Base-by-base conservation (phyloP, 2,329 filamentous ascomycete genomes). In the Fusarium sp. region DNA sequence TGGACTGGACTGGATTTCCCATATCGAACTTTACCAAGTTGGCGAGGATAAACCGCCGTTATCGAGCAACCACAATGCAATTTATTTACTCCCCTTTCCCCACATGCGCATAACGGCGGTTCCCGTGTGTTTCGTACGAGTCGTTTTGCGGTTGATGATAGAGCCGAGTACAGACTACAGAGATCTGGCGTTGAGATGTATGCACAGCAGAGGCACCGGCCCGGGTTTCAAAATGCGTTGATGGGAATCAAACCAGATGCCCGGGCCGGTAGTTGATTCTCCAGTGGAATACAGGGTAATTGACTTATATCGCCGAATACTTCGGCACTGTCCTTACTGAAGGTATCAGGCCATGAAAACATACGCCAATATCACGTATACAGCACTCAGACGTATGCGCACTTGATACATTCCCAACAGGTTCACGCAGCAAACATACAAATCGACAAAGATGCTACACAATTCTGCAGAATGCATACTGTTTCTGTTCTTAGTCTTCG, bases 31-130 rank as follows among this genome's bases (percentile, higher is more conserved):
- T 39, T 41, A 65, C 63, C 57, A 32, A 59, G 48, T 47, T 60
- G 54, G 67, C 66, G 65, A 75, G 68, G 75, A 70, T 71, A 68
- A 74, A 66, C 72, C 58, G 64, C 67, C 62, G 65, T 62, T 39
- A 28, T 66, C 24, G 42, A 63, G 20, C 57, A 75, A 66, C 72
- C 68, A 74, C 71, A 47, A 41, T 54, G 38, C 54, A 61, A 39
- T 26, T 36, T 30, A 39, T 20, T 51, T 62, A 47, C 58, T 22
- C 38, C n/a, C n/a, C 34, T 17, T 44, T 60, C 69, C 63, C 65
- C 52, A 39, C 41, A 39, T 55, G 57, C 74, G 66, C 73, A 71
- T 66, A 24, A 57, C 73, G 63, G 67, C 60, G 62, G 57, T 68
- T 48, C 38, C 72, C 67, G 72, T 66, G 58, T 63, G 50, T 59